Base-by-base conservation (phyloP, 2,329 filamentous ascomycete species). In the Aspergillus piperis region DNA sequence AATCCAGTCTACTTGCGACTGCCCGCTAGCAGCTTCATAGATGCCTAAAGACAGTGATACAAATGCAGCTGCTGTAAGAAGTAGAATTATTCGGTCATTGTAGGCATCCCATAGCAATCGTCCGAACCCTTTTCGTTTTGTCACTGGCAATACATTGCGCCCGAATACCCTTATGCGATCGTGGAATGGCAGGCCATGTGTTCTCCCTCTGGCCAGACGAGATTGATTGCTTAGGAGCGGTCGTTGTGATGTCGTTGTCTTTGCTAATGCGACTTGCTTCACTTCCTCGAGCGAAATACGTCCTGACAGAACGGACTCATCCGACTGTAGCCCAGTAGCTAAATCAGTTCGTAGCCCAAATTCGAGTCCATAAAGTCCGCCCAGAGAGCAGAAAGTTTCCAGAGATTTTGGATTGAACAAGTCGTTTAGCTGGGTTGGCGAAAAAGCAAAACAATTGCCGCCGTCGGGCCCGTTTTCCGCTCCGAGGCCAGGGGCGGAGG, bases 381-480 rank as follows among this genome's bases (percentile, higher is more conserved):
- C 90, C 1, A 93, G 75, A 4, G 89, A 89, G 65, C 88, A 85
- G 63, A 92, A 91, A 5, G 89, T 89, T 17, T 84, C 80, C 62
- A 90, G 78, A 64, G 84, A 91, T 75, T 93, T 93, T 0, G 90
- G 90, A 65, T 92, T 92, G 51, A 91, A 81, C 5, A 93, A 77
- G 74, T 92, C 93, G 62, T 84, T 86, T 64, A 90, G 77, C 65
- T 89, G 88, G 30, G 89, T 89, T 19, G 87, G 87, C 0, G 86
- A 83, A 68, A 86, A 91, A 5, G 87, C 88, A 68, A 91, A 91
- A 30, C 27, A 30, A 11, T 30, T 30, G 27, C 8, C 27, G 27
- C 27, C 27, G 4, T 30, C 27, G 27, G 27, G 27, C 8, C 27
- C 27, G 27, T 30, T 30, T 30, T 30, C 27, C 27, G 7, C 27